Conservation (phyloP, 108 stramenopile species). For the Nitzschia sp. region DNA sequence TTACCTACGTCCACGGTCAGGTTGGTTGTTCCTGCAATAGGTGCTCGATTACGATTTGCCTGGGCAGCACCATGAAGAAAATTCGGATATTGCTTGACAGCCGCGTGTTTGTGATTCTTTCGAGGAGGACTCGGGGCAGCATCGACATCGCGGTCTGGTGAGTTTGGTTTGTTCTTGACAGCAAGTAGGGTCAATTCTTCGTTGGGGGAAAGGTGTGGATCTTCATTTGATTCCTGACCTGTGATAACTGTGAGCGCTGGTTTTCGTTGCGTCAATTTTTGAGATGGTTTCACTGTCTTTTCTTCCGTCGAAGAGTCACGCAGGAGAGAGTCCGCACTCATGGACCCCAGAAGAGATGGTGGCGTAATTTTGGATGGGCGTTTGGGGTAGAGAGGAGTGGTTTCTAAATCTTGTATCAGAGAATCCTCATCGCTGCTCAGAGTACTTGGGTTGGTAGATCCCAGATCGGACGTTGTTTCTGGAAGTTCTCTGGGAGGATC, state of each 20-base stretch:
- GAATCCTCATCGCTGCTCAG: slow-evolving; percentile 8
- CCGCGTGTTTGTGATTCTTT: slow-evolving; percentile 1
- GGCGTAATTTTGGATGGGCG: not conserved
- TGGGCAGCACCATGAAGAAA: not conserved
- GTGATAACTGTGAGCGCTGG: not conserved
- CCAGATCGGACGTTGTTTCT: too few relatives aligned
- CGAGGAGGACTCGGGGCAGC: slow-evolving; percentile 6
- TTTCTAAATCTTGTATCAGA: slow-evolving; percentile 3
- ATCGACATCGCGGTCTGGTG: slow-evolving; percentile 1
- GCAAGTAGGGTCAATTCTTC: slow-evolving; percentile 12
- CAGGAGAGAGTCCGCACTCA: not conserved
- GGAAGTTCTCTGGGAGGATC: too few relatives aligned
- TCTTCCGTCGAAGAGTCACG: not conserved
- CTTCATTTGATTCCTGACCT: too few relatives aligned
- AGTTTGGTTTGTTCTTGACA: slow-evolving; percentile 19
- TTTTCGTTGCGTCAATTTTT: not conserved
- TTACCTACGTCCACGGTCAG: not conserved
- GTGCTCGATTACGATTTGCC: not conserved
- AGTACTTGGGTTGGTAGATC: too few relatives aligned
- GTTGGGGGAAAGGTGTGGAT: slow-evolving; percentile 3
- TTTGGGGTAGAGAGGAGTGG: not conserved
- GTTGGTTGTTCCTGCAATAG: not conserved
- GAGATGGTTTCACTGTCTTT: not conserved
- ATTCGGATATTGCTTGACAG: not conserved
- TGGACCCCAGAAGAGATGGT: not conserved